phyloP scores from a whole-genome alignment of 148 eudicot species.

The Mesembryanthemum crystallinum region DNA sequence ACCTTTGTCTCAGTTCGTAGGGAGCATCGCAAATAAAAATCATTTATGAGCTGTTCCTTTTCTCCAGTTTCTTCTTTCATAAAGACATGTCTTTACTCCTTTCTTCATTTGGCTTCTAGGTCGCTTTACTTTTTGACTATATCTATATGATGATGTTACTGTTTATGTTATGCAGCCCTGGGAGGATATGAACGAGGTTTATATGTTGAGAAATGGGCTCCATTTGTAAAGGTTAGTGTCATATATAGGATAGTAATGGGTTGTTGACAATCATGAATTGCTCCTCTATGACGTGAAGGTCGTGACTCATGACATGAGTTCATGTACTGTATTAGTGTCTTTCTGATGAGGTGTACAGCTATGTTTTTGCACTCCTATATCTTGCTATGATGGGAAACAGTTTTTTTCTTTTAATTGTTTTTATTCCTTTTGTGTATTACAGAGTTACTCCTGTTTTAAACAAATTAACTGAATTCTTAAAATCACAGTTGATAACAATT shows the following conservation, averaged over 20 bases:
- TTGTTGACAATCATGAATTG: background rate
- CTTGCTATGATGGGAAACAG: background rate
- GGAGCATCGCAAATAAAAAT: background rate
- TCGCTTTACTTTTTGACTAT: background rate
- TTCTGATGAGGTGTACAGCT: too few species aligned
- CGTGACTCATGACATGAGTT: background rate
- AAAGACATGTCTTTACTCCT: background rate
- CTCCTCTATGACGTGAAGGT: background rate
- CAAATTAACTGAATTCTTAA: background rate
- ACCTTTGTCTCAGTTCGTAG: background rate
- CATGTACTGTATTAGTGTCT: background rate
- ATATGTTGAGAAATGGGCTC: constrained; percentile 96
- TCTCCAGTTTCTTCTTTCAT: background rate
- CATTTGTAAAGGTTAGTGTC: constrained; percentile 83
- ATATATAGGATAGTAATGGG: background rate
- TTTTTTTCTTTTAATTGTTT: background rate
- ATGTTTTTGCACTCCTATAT: background rate
- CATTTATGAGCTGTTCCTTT: background rate
- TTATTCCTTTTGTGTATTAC: background rate
- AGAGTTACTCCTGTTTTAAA: background rate
- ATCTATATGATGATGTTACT: background rate
- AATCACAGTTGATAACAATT: background rate
- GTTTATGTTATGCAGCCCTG: constrained; percentile 51
- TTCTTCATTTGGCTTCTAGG: background rate
- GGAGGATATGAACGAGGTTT: constrained; percentile 87